Conservation (phyloP, 148 eudicot genomes). For the Chenopodium berlandieri region DNA sequence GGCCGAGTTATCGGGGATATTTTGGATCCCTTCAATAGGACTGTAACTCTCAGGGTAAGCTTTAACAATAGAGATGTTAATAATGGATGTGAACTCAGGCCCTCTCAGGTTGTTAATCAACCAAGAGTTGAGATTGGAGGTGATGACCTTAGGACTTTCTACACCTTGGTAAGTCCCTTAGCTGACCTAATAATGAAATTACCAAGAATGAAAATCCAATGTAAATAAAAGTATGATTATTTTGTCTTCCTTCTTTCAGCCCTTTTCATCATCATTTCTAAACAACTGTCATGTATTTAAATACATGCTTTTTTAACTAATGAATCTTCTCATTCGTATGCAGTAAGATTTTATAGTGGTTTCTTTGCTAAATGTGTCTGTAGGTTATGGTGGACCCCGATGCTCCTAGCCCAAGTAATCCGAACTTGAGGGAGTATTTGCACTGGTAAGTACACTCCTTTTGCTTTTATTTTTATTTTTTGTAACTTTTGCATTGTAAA, state of each 20-base stretch:
- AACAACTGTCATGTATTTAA: not conserved
- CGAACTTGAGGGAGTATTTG: slow-evolving; percentile 67
- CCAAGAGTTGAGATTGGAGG: slow-evolving; percentile 82
- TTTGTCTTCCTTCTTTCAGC: not conserved
- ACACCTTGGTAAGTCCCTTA: slow-evolving; percentile 54
- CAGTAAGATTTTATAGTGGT: not conserved
- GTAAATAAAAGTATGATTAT: no score
- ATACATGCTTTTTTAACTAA: not conserved
- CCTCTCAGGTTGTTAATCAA: slow-evolving; percentile 71
- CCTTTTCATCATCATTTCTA: not conserved
- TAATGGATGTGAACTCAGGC: slow-evolving; percentile 68
- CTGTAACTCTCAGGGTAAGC: slow-evolving; percentile 39
- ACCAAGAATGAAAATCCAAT: no score
- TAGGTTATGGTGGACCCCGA: slow-evolving; percentile 94
- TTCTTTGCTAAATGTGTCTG: slow-evolving; percentile 4
- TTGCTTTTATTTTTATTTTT: not conserved
- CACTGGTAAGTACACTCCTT: slow-evolving; percentile 53
- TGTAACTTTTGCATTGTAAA: no score
- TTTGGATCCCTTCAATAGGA: slow-evolving; percentile 61
- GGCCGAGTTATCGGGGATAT: slow-evolving; percentile 87
- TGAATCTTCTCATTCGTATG: not conserved
- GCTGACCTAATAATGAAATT: no score
- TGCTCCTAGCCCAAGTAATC: slow-evolving; percentile 94
- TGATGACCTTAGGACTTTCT: slow-evolving; percentile 68
- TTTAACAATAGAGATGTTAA: slow-evolving; percentile 47